These are phyloP conservation scores for Scheffersomyces coipomensis DNA, from an alignment of 805 yeast genomes.

Conservation along the genomic window DNA sequence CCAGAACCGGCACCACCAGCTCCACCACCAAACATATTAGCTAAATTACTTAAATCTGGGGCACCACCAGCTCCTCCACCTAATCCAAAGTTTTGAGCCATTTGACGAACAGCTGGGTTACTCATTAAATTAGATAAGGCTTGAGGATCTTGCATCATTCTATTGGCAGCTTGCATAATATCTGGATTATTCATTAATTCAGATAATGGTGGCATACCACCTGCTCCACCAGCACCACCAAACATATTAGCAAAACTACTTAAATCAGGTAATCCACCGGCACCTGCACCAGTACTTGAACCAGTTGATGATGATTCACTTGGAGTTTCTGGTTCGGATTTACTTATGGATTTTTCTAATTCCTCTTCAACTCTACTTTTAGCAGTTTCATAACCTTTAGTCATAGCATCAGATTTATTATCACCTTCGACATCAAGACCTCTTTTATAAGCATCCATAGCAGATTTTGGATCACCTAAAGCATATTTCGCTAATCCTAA, in stretches of 20 bases:
- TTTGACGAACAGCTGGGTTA: slow-evolving; percentile 76
- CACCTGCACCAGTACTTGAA: slow-evolving; percentile 34
- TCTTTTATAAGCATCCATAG: slow-evolving; percentile 85
- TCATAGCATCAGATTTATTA: slow-evolving; percentile 83
- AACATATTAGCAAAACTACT: slow-evolving; percentile 49
- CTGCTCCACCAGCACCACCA: slow-evolving; percentile 66
- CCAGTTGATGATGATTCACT: slow-evolving; percentile 21
- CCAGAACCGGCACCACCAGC: slow-evolving; percentile 1
- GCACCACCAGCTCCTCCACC: slow-evolving; percentile 50
- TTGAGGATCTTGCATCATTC: slow-evolving; percentile 81
- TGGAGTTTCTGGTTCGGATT: slow-evolving; percentile 25
- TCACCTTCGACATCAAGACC: slow-evolving; percentile 90
- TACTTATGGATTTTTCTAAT: slow-evolving; percentile 40
- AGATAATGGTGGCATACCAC: slow-evolving; percentile 69
- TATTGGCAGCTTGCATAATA: slow-evolving; percentile 83
- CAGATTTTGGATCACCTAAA: slow-evolving; percentile 86
- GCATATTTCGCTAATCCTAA: slow-evolving; percentile 93
- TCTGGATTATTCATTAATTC: slow-evolving; percentile 88
- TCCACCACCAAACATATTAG: slow-evolving; percentile 1
- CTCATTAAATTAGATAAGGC: slow-evolving; percentile 72
- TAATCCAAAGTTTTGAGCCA: slow-evolving; percentile 76
- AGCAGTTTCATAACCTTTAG: slow-evolving; percentile 90
- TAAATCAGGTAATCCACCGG: slow-evolving; percentile 73
- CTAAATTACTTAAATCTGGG: slow-evolving; percentile 58
- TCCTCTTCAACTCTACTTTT: slow-evolving; percentile 83